These are phyloP conservation scores for Phoma sp. DNA, from an alignment of 2,329 filamentous ascomycete genomes.

Conservation along the genomic window DNA sequence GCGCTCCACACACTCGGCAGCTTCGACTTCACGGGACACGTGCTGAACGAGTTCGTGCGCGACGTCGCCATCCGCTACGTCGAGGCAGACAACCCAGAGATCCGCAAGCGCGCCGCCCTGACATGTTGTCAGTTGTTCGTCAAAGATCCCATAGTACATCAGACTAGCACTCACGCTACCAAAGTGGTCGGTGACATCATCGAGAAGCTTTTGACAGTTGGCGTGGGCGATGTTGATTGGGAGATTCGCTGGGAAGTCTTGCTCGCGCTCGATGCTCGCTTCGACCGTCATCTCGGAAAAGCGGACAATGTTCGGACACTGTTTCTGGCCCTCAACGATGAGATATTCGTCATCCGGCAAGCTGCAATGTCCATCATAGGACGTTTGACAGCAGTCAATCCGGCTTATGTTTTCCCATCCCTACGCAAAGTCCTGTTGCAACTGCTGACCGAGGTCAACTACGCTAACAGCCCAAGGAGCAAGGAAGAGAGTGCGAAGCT, in stretches of 20 bases:
- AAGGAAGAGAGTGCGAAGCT: slow-evolving; percentile 97
- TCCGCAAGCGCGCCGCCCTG: slow-evolving; percentile 89
- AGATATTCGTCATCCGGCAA: slow-evolving; percentile 89
- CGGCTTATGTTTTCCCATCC: slow-evolving; percentile 96
- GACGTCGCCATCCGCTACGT: slow-evolving; percentile 99
- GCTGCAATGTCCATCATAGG: slow-evolving; percentile 97
- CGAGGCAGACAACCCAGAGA: slow-evolving; percentile 92
- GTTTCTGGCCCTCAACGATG: slow-evolving; percentile 95
- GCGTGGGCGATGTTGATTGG: slow-evolving; percentile 86
- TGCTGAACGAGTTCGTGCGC: slow-evolving; percentile 96
- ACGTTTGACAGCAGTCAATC: slow-evolving; percentile 86
- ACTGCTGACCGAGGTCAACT: slow-evolving; percentile 93
- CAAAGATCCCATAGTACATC: slow-evolving; percentile 94
- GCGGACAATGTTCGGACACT: slow-evolving; percentile 96
- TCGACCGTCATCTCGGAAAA: slow-evolving; percentile 95
- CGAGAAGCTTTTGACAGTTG: slow-evolving; percentile 92
- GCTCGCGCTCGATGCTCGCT: slow-evolving; percentile 86
- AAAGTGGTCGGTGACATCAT: slow-evolving; percentile 98
- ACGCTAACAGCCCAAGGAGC: slow-evolving; percentile 89
- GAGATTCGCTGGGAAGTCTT: slow-evolving; percentile 90
- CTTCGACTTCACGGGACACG: slow-evolving; percentile 88
- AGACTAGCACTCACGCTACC: slow-evolving; percentile 95
- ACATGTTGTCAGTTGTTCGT: slow-evolving; percentile 99
- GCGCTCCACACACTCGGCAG: slow-evolving; percentile 95
- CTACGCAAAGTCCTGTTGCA: slow-evolving; percentile 94